These are phyloP conservation scores for Penicillium cinerascens DNA, from an alignment of 495 filamentous ascomycete genomes.

Conservation along the genomic window DNA sequence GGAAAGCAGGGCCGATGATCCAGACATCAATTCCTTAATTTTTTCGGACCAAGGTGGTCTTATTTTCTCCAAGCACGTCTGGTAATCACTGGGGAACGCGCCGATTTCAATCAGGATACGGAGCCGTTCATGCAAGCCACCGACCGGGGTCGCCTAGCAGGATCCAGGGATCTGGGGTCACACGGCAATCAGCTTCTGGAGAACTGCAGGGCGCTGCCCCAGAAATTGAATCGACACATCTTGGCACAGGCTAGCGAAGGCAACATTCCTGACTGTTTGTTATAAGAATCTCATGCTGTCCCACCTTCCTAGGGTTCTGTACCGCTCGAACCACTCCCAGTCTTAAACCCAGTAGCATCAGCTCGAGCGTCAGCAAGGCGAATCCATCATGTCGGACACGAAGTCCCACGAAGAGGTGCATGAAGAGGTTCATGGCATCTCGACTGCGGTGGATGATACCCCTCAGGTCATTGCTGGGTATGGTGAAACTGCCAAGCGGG, in stretches of 20 bases:
- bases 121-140: slow-evolving; percentile 23
- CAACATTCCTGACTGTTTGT: background rate
- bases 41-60: slow-evolving; percentile 1
- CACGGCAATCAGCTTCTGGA: slow-evolving; percentile 18
- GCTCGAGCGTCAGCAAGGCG: background rate
- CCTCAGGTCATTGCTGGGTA: slow-evolving; percentile 28
- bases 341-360: background rate
- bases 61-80: background rate
- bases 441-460: slow-evolving; percentile 12
- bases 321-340: background rate
- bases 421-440: slow-evolving; percentile 26
- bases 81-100: slow-evolving; percentile 20
- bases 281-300: slow-evolving; percentile 23
- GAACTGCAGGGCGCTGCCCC: slow-evolving; percentile 10
- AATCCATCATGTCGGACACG: slow-evolving; percentile 18
- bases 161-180: slow-evolving; percentile 13
- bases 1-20: slow-evolving; percentile 20
- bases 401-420: slow-evolving; percentile 18
- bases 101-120: slow-evolving; percentile 27
- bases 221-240: slow-evolving; percentile 3
- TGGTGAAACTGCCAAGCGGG: slow-evolving; percentile 31
- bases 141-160: slow-evolving; percentile 8
- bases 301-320: background rate
- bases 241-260: background rate
- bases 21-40: slow-evolving; percentile 15